A percentile compares a stretch with the other conserved stretches of the same genome.
Evolutionary conservation across 2,329 filamentous ascomycete genomes (phyloP).

Genomic region (Dactylonectria macrodidyma): DNA sequence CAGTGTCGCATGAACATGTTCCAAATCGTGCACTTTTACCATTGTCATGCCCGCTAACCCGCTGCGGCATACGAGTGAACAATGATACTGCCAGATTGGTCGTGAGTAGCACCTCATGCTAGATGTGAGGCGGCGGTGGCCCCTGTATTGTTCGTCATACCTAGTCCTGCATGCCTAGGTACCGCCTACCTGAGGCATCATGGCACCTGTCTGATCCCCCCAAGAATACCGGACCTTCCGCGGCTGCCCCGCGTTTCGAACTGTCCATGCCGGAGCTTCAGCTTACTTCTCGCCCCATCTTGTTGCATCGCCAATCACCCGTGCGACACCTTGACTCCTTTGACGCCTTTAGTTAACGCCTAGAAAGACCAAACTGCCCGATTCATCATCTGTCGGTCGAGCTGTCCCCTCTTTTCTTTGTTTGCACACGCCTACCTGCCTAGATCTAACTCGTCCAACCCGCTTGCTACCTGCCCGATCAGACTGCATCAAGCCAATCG

Average conservation of each 20-base stretch:
- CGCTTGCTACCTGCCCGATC: slow-evolving; percentile 14
- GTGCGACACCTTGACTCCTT: slow-evolving; percentile 23
- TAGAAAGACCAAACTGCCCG: slow-evolving; percentile 22
- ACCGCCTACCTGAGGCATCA: slow-evolving; percentile 18
- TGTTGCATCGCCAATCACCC: slow-evolving; percentile 33
- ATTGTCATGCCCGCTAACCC: not conserved
- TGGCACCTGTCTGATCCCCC: slow-evolving; percentile 4
- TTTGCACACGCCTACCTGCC: not conserved
- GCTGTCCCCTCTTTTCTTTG: slow-evolving; percentile 40
- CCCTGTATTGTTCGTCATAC: slow-evolving; percentile 16
- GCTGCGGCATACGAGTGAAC: not conserved
- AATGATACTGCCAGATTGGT: not conserved
- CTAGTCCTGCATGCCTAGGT: no score
- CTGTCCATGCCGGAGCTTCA: slow-evolving; percentile 38
- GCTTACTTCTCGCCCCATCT: slow-evolving; percentile 39
- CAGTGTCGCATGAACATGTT: not conserved
- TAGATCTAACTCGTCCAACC: slow-evolving; percentile 3
- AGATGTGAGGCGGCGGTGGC: not conserved
- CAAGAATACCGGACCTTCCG: slow-evolving; percentile 12
- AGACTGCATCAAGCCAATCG: slow-evolving; percentile 38
- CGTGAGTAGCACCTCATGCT: not conserved
- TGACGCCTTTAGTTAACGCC: slow-evolving; percentile 4
- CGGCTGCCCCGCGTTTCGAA: slow-evolving; percentile 45
- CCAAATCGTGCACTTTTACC: not conserved
- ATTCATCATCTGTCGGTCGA: slow-evolving; percentile 28